These are phyloP conservation scores for Bifiguratus adelaidae DNA, from an alignment of 192 early-diverging fungal species.

Conservation along the genomic window DNA sequence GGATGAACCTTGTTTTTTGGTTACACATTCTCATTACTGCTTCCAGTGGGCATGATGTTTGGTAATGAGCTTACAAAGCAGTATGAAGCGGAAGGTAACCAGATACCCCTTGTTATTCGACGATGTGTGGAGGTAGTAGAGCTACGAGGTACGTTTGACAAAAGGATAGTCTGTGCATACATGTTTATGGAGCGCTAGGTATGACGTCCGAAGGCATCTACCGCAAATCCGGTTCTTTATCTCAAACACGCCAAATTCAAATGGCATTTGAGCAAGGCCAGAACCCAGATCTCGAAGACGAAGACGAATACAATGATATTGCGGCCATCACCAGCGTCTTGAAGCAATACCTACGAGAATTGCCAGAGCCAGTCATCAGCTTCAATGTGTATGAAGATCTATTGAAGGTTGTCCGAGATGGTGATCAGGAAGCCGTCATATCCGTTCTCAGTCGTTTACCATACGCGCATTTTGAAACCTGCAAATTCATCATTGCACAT, in stretches of 20 bases:
- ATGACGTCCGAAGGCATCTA: slow-evolving; percentile 71
- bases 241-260: slow-evolving; percentile 51
- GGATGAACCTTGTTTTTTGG: not conserved
- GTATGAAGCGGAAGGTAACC: slow-evolving; percentile 35
- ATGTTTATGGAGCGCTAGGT: not conserved
- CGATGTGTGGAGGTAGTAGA: slow-evolving; percentile 64
- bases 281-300: slow-evolving; percentile 28
- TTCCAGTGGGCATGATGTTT: slow-evolving; percentile 40
- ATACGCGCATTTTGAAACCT: slow-evolving; percentile 42
- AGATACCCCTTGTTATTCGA: slow-evolving; percentile 56
- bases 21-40: not conserved
- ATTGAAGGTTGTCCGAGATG: too few species aligned
- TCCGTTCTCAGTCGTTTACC: slow-evolving; percentile 45
- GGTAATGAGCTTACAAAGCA: slow-evolving; percentile 55
- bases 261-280: slow-evolving; percentile 45
- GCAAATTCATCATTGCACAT: slow-evolving; percentile 53
- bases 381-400: too few species aligned
- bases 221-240: slow-evolving; percentile 63
- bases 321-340: slow-evolving; percentile 63
- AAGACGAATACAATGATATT: slow-evolving; percentile 50
- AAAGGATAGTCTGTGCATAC: not conserved
- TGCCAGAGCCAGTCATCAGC: slow-evolving; percentile 64
- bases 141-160: slow-evolving; percentile 12
- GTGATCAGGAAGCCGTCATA: too few species aligned
- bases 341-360: slow-evolving; percentile 66